phyloP scores from a whole-genome alignment of 108 stramenopile genomes.

The Skeletonema marinoi region DNA sequence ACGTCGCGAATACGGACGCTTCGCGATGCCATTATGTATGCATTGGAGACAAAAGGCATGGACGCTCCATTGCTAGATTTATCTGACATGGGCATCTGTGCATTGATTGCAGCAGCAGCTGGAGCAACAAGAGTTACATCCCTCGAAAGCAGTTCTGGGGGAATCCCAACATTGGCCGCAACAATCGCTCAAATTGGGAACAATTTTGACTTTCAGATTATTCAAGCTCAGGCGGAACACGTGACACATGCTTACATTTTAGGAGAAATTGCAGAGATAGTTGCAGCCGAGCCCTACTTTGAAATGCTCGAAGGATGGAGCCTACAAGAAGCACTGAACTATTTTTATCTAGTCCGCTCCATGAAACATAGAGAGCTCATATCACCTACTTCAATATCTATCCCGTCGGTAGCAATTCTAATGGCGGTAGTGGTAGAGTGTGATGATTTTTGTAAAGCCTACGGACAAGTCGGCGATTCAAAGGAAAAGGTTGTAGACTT shows the following conservation, averaged over 20 bases:
- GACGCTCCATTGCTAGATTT: conserved; percentile 67
- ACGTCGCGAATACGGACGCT: conserved; percentile 32
- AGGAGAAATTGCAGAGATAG: conserved; percentile 55
- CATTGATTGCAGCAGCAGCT: conserved; percentile 66
- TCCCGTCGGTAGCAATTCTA: conserved; percentile 61
- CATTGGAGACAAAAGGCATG: conserved; percentile 42
- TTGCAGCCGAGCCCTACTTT: conserved; percentile 84
- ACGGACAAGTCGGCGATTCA: conserved; percentile 50
- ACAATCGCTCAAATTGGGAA: conserved; percentile 75
- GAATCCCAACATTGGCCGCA: conserved; percentile 58
- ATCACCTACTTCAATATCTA: conserved; percentile 31
- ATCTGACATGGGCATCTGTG: conserved; percentile 79
- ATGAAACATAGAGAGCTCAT: conserved; percentile 52
- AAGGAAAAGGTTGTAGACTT: conserved; percentile 52
- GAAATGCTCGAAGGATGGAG: conserved; percentile 75
- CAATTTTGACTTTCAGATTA: conserved; percentile 48
- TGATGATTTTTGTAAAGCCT: conserved; percentile 46
- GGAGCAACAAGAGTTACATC: conserved; percentile 65
- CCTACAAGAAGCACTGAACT: conserved; percentile 77
- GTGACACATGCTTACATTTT: conserved; percentile 34
- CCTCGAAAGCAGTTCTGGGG: conserved; percentile 59
- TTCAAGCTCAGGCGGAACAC: conserved; percentile 55
- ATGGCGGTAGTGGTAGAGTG: conserved; percentile 74
- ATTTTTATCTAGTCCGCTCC: conserved; percentile 58
- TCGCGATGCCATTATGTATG: conserved; percentile 44